Conservation (phyloP, 345 rosid genomes). For the Brassica napus region Da-Ae NC_063452.1:43798001-43798500, state of each 20-base stretch:
- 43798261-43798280: too few relatives aligned
- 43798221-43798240: background rate
- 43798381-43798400: background rate
- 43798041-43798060: background rate
- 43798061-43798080: background rate
- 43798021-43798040: conserved; percentile 33
- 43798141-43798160: background rate
- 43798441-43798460: background rate
- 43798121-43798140: background rate
- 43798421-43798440: too few relatives aligned
- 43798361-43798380: background rate
- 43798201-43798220: background rate
- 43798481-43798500: background rate
- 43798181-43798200: too few relatives aligned
- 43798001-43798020: conserved; percentile 31
- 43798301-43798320: background rate
- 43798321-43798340: background rate
- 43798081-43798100: conserved; percentile 3
- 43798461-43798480: background rate
- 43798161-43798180: too few relatives aligned
- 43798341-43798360: background rate
- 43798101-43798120: background rate
- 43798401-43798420: background rate
- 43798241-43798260: background rate
- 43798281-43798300: background rate